Conservation (phyloP, 208 protist species). For the Trypanosoma melophagium region DNA sequence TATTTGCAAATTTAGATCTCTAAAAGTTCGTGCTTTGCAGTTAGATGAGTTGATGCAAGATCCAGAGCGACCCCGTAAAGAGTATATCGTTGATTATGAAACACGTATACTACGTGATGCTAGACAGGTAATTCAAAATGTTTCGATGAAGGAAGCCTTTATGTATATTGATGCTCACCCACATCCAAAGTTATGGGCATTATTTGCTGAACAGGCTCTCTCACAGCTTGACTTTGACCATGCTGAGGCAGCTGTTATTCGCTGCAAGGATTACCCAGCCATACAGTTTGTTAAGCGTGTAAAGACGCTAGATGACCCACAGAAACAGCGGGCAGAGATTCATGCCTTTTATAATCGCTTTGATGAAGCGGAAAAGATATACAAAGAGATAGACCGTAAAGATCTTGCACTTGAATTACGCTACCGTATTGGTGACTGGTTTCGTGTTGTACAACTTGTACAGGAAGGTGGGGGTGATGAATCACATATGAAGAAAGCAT, state of each 20-base stretch:
- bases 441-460: constrained; percentile 91
- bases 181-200: constrained; percentile 86
- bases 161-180: constrained; percentile 92
- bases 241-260: constrained; percentile 94
- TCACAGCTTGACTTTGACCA: constrained; percentile 83
- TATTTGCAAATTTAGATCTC: constrained; percentile 92
- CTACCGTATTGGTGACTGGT: constrained; percentile 94
- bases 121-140: constrained; percentile 55
- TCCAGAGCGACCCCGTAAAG: constrained; percentile 87
- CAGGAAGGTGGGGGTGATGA: constrained; percentile 93
- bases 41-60: constrained; percentile 94
- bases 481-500: constrained; percentile 81
- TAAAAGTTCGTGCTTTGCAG: constrained; percentile 87
- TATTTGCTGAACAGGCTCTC: constrained; percentile 94
- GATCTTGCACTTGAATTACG: constrained; percentile 95
- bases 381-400: constrained; percentile 94
- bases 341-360: constrained; percentile 94
- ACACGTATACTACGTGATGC: constrained; percentile 89
- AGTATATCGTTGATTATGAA: constrained; percentile 89
- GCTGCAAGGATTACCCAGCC: constrained; percentile 93
- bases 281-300: constrained; percentile 97
- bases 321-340: constrained; percentile 96
- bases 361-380: constrained; percentile 96
- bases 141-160: constrained; percentile 86
- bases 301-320: constrained; percentile 84